These are phyloP conservation scores for Colletotrichum sp. DNA, from an alignment of 2,329 filamentous ascomycete species.

Conservation along the genomic window DNA sequence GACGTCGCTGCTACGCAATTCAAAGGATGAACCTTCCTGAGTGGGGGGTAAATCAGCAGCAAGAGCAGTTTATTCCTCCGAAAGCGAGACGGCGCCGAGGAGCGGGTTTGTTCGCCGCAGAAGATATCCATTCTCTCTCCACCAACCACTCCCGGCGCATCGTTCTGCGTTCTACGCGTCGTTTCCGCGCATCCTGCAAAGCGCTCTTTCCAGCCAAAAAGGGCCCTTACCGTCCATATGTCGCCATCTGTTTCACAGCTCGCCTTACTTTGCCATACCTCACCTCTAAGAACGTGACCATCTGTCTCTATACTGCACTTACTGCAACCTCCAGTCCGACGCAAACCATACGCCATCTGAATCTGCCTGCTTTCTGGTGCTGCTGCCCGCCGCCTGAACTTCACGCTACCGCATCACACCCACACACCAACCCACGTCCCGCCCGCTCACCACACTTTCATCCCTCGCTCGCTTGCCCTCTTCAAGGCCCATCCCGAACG, in stretches of 20 bases:
- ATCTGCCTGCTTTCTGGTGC: background rate
- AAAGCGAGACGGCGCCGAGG: background rate
- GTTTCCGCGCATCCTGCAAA: background rate
- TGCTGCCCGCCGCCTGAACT: background rate
- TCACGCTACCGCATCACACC: background rate
- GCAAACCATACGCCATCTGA: background rate
- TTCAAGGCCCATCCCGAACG: constrained; percentile 16
- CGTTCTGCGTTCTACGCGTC: background rate
- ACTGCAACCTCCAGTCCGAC: background rate
- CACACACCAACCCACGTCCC: background rate
- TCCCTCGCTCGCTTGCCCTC: background rate
- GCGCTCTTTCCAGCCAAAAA: background rate
- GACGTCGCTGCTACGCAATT: background rate
- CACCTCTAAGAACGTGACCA: background rate
- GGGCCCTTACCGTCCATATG: background rate
- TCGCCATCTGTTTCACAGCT: background rate
- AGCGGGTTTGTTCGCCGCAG: background rate
- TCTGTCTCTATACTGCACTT: background rate
- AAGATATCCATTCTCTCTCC: background rate
- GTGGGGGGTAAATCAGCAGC: background rate
- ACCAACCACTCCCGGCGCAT: background rate
- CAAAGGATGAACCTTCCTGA: background rate
- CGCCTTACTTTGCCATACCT: background rate
- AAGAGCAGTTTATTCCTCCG: background rate
- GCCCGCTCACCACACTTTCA: background rate